A percentile compares a stretch with the other conserved stretches of the same genome.
These are phyloP conservation scores for Macrotyloma uniflorum DNA, from an alignment of 306 rosid genomes.

Conservation along the genomic window DNA sequence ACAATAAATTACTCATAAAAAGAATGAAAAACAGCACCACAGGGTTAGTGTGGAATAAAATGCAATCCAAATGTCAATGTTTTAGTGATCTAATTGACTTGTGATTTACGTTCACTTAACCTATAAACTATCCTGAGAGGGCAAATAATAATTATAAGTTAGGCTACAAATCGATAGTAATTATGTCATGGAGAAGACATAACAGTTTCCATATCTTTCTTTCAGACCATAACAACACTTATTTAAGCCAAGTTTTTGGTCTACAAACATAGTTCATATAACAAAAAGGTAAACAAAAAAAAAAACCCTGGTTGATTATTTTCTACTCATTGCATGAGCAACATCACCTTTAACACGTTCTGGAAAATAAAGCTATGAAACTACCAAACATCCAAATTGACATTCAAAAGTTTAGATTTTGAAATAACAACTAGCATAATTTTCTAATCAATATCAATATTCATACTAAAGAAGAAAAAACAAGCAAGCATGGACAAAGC, in stretches of 20 bases:
- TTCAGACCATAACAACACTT: slow-evolving; percentile 2
- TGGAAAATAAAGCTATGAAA: neutral
- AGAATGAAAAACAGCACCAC: too few relatives aligned
- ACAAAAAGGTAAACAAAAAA: too few relatives aligned
- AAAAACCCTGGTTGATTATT: too few relatives aligned
- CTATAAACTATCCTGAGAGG: neutral
- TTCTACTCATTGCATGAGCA: too few relatives aligned
- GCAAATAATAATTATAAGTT: neutral
- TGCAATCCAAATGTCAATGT: neutral
- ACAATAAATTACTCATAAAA: too few relatives aligned
- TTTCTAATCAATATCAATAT: too few relatives aligned
- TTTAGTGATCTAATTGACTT: neutral
- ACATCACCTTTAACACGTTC: too few relatives aligned
- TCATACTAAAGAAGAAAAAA: too few relatives aligned
- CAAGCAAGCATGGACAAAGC: too few relatives aligned
- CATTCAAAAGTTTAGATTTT: neutral
- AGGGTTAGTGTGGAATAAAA: neutral
- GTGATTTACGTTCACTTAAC: neutral
- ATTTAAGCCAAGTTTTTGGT: neutral
- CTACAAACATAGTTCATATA: too few relatives aligned
- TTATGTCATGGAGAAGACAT: too few relatives aligned
- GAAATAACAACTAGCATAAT: neutral
- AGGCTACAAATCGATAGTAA: neutral
- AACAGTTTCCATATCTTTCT: neutral
- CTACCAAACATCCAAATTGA: neutral